These are phyloP conservation scores for Sphaerobolus stellatus DNA, from an alignment of 1,284 basidiomycete genomes.

Conservation along the genomic window DNA sequence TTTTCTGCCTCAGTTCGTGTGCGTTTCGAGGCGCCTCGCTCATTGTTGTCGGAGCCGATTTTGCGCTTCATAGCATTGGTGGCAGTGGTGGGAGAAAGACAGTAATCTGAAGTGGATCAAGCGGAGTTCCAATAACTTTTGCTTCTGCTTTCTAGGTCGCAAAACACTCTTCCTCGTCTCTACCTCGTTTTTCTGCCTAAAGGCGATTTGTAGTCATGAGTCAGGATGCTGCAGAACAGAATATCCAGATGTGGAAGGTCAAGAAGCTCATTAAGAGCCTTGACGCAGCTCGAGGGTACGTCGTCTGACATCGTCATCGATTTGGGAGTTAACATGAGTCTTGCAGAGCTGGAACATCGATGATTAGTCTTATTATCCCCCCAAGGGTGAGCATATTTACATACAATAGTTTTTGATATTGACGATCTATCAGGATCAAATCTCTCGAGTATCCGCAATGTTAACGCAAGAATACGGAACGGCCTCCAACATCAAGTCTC, in stretches of 20 bases:
- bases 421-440: slow-evolving; percentile 71
- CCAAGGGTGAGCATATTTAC: slow-evolving; percentile 66
- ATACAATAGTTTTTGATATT: slow-evolving; percentile 11
- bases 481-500: slow-evolving; percentile 99
- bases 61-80: slow-evolving; percentile 4
- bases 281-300: slow-evolving; percentile 86
- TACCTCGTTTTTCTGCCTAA: neutral
- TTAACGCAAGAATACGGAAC: slow-evolving; percentile 98
- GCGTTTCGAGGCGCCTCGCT: neutral
- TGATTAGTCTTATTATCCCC: slow-evolving; percentile 98
- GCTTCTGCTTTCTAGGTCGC: neutral
- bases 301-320: slow-evolving; percentile 15
- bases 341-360: slow-evolving; percentile 89
- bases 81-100: neutral
- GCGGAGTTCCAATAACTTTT: neutral
- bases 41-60: neutral
- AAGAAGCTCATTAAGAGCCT: slow-evolving; percentile 98
- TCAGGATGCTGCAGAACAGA: slow-evolving; percentile 80
- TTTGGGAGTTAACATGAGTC: slow-evolving; percentile 16
- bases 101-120: neutral
- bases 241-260: slow-evolving; percentile 95
- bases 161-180: neutral
- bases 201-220: slow-evolving; percentile 42
- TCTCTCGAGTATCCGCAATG: slow-evolving; percentile 92
- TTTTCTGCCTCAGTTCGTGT: neutral